Evolutionary conservation across 768 basidiomycete species (phyloP).

Genomic region (Pleurotus sapidus): DNA sequence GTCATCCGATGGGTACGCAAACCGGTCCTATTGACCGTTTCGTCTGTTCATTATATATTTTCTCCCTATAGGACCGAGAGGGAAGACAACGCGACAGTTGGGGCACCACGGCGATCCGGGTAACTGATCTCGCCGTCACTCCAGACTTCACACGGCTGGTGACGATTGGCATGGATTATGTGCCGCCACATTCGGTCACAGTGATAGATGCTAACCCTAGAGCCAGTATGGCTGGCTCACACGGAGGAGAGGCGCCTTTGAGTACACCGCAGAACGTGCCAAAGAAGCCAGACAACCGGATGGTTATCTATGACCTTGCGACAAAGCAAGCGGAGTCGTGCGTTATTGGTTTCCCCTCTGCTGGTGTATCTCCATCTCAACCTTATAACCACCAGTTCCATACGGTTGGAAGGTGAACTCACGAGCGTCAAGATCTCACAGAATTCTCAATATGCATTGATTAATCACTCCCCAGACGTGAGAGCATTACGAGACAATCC

Average conservation of each 20-base stretch:
- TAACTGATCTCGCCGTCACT: slow-evolving; percentile 84
- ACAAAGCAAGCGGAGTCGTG: slow-evolving; percentile 70
- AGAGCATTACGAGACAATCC: slow-evolving; percentile 25
- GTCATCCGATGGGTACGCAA: slow-evolving; percentile 76
- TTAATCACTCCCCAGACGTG: slow-evolving; percentile 87
- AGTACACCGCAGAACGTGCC: slow-evolving; percentile 23
- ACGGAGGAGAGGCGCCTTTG: slow-evolving; percentile 30
- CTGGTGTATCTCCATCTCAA: slow-evolving; percentile 6
- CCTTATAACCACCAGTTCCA: slow-evolving; percentile 41
- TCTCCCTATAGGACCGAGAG: slow-evolving; percentile 57
- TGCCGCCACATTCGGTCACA: slow-evolving; percentile 11
- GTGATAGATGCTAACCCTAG: slow-evolving; percentile 11
- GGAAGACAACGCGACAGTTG: slow-evolving; percentile 71
- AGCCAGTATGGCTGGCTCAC: slow-evolving; percentile 18
- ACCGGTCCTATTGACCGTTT: slow-evolving; percentile 10
- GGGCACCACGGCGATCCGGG: slow-evolving; percentile 69
- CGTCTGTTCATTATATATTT: background rate
- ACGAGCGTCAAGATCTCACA: slow-evolving; percentile 86
- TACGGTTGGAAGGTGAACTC: slow-evolving; percentile 71
- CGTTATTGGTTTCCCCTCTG: slow-evolving; percentile 24
- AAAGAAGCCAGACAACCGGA: slow-evolving; percentile 49
- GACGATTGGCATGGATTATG: slow-evolving; percentile 68
- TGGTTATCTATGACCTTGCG: slow-evolving; percentile 75
- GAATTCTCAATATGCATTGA: slow-evolving; percentile 83
- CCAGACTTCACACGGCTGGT: slow-evolving; percentile 84